A percentile compares a stretch with the other conserved stretches of the same genome.
Conservation (phyloP, 345 rosid genomes). For the Salix caprea region DNA sequence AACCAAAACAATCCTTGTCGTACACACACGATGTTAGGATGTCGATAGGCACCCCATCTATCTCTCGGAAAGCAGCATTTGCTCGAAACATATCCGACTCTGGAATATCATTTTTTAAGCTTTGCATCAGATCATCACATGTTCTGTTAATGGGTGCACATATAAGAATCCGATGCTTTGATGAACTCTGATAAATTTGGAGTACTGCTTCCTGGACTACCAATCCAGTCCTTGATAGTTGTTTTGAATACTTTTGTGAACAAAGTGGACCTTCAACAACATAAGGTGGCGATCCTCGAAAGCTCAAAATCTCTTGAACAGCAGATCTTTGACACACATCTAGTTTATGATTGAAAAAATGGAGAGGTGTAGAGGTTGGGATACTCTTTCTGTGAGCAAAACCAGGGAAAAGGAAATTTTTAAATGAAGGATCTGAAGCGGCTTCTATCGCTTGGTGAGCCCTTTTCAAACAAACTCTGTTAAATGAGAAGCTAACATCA, state of each 20-base stretch:
- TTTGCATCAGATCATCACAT: constrained; percentile 28
- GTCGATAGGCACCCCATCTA: constrained; percentile 23
- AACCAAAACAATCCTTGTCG: constrained; percentile 22
- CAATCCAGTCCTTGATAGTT: constrained; percentile 26
- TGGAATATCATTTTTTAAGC: constrained; percentile 27
- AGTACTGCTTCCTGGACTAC: constrained; percentile 21
- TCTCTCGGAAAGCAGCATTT: constrained; percentile 42
- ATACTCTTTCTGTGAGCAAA: not conserved
- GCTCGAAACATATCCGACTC: constrained; percentile 28
- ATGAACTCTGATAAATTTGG: constrained; percentile 14
- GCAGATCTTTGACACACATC: constrained; percentile 13
- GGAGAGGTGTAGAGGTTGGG: not conserved
- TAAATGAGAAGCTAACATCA: constrained; percentile 41
- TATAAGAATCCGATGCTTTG: constrained; percentile 20
- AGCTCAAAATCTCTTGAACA: constrained; percentile 14
- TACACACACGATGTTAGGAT: constrained; percentile 27
- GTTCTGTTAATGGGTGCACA: constrained; percentile 35
- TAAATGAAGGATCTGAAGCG: constrained; percentile 17
- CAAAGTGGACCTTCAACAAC: constrained; percentile 31
- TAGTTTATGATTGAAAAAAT: not conserved
- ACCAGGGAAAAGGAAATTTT: constrained; percentile 31
- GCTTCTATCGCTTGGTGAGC: constrained; percentile 42
- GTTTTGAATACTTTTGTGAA: not conserved
- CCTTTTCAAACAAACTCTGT: constrained; percentile 37
- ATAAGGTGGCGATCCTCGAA: constrained; percentile 26